Evolutionary conservation across 495 filamentous ascomycete species (phyloP), one percentile per base, ranked within the genome.

Genomic region (Parachaetomium inaequale): DNA sequence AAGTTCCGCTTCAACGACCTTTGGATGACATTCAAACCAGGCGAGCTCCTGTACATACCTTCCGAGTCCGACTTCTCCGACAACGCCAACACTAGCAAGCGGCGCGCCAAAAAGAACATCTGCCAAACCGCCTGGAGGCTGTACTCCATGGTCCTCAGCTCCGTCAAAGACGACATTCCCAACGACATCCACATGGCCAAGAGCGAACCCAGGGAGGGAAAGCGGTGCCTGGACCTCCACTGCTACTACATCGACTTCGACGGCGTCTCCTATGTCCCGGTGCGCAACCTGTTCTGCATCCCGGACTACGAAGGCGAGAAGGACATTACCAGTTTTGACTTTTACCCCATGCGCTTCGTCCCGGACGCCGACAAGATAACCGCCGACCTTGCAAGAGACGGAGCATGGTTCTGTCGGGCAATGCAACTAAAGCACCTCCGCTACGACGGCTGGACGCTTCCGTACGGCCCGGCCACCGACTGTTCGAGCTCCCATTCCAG

Each of bases 171-270:
- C 36, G 54, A 21, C 23, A 59, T 11, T 21, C 58, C 42, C 21
- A 72, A 74, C 42, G 65, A 63, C 28, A 42, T 62, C 0, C 50
- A 46, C 32, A 8, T 32, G 31, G 31, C 2, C 5, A 17, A 11
- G 43, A 21, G 19, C n/a, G n/a, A n/a, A n/a, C n/a, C n/a, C n/a
- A 47, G 59, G 14, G 49, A 8, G 7, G 10, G 11, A 3, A 10
- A 40, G 1, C 31, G 45, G 0, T 52, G 81, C 80, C 12, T 75
- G 70, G 46, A 53, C 62, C 6, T 85, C 78, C 65, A 75, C 80
- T 57, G 67, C 63, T 74, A 79, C 28, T 83, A 82, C 54, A 74
- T 89, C 28, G 85, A 89, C 62, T 85, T 80, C 55, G 80, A 87
- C 54, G 88, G 88, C 1, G 74, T 74, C 2, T 72, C 72, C 0